These are phyloP conservation scores for Oleoguttula mirabilis DNA, from an alignment of 495 filamentous ascomycete species.

Conservation along the genomic window DNA sequence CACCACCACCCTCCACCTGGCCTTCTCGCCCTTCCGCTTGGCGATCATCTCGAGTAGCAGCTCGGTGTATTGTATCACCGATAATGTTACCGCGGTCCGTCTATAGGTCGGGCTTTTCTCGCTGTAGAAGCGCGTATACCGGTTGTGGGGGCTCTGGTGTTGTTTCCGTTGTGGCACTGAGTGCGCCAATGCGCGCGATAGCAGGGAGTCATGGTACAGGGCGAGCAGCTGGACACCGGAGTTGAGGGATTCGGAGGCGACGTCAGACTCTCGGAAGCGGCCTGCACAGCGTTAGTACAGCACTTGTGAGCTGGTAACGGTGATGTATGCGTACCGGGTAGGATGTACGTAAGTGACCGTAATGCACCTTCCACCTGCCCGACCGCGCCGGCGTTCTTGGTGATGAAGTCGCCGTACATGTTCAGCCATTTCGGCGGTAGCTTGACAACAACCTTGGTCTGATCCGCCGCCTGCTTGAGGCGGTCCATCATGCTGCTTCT, in stretches of 20 bases:
- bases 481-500: slow-evolving; percentile 5
- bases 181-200: slow-evolving; percentile 49
- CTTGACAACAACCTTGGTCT: slow-evolving; percentile 5
- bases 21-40: slow-evolving; percentile 68
- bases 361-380: slow-evolving; percentile 86
- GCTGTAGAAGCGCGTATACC: slow-evolving; percentile 87
- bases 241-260: slow-evolving; percentile 88
- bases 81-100: slow-evolving; percentile 63
- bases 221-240: slow-evolving; percentile 79
- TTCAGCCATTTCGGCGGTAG: slow-evolving; percentile 63
- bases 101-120: slow-evolving; percentile 62
- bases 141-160: slow-evolving; percentile 61
- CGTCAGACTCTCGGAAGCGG: slow-evolving; percentile 83
- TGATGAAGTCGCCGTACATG: slow-evolving; percentile 84
- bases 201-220: slow-evolving; percentile 85
- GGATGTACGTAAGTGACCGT: slow-evolving; percentile 85
- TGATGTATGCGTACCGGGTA: slow-evolving; percentile 52
- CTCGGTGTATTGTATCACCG: slow-evolving; percentile 88
- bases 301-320: neutral
- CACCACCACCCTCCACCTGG: slow-evolving; percentile 83
- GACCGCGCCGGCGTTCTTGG: slow-evolving; percentile 82
- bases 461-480: slow-evolving; percentile 5
- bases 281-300: slow-evolving; percentile 37
- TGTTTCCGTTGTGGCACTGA: slow-evolving; percentile 26
- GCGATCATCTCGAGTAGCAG: slow-evolving; percentile 77